These are phyloP conservation scores for Penicillium thymicola DNA, from an alignment of 2,329 filamentous ascomycete species.

Conservation along the genomic window DNA sequence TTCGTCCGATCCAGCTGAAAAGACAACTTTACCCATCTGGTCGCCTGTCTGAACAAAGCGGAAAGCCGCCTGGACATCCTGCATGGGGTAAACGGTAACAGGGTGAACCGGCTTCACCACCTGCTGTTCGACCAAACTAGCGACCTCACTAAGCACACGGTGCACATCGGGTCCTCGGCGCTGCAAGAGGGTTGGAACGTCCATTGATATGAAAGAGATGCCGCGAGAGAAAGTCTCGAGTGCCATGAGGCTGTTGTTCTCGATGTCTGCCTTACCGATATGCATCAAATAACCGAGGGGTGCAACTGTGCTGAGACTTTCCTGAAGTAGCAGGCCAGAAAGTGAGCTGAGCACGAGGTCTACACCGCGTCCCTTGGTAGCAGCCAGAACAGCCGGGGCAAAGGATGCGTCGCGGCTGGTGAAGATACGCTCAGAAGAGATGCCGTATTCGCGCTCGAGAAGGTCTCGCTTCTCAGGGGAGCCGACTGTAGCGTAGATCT, in stretches of 20 bases:
- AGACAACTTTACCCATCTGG: conserved; percentile 46
- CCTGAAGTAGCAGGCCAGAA: not conserved
- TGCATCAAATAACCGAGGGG: not conserved
- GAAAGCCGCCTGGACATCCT: conserved; percentile 37
- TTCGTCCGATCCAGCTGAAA: not conserved
- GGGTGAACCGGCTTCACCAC: conserved; percentile 5
- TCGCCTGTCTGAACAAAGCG: conserved; percentile 40
- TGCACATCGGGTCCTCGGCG: not conserved
- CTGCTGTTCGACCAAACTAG: not conserved
- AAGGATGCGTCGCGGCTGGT: not conserved
- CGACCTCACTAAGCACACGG: not conserved
- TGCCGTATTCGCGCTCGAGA: not conserved
- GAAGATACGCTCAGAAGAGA: not conserved
- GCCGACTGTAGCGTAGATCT: not conserved
- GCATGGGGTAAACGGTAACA: conserved; percentile 15
- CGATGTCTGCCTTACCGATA: not conserved
- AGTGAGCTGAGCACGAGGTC: conserved; percentile 5
- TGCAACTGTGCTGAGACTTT: not conserved
- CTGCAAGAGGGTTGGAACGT: not conserved
- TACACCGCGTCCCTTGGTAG: not conserved
- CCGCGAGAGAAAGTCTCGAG: not conserved
- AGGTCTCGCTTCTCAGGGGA: not conserved
- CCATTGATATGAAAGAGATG: not conserved
- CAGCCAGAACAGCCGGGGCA: not conserved
- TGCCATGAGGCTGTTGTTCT: not conserved